A percentile compares a stretch with the other conserved stretches of the same genome.
Conservation (phyloP, 345 rosid genomes). For the Trapa bicornis region DNA sequence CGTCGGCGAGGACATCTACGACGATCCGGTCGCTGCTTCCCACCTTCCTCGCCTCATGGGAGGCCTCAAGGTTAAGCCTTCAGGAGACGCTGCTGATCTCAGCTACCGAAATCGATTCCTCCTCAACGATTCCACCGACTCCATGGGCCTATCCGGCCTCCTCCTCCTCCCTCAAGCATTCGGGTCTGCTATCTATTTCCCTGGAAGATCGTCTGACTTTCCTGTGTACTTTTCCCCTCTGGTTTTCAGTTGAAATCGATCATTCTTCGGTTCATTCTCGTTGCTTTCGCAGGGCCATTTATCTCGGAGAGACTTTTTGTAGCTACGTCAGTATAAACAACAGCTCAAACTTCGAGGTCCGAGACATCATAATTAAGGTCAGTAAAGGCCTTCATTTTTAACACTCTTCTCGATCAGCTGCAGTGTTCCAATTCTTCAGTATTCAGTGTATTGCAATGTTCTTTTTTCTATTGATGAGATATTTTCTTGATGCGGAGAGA, state of each 20-base stretch:
- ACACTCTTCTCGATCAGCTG: background rate
- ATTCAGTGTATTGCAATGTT: background rate
- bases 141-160: slow-evolving; percentile 86
- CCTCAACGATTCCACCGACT: slow-evolving; percentile 55
- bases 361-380: slow-evolving; percentile 75
- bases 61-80: slow-evolving; percentile 12
- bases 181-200: slow-evolving; percentile 34
- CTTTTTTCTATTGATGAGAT: background rate
- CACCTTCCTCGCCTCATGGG: slow-evolving; percentile 37
- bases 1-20: slow-evolving; percentile 86
- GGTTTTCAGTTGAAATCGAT: no score
- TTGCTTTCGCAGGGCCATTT: slow-evolving; percentile 52
- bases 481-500: background rate
- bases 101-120: slow-evolving; percentile 56
- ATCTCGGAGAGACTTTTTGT: slow-evolving; percentile 87
- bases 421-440: background rate
- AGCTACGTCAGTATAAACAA: slow-evolving; percentile 90
- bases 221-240: background rate
- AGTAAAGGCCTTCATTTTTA: background rate
- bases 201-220: background rate
- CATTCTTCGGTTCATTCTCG: background rate
- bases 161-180: slow-evolving; percentile 96
- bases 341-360: slow-evolving; percentile 72
- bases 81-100: slow-evolving; percentile 50
- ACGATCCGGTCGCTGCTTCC: slow-evolving; percentile 62